Percentiles rank a stretch among this genome's conserved stretches.
phyloP scores from a whole-genome alignment of 768 basidiomycete species.

The Boletus tomentosulus region DNA sequence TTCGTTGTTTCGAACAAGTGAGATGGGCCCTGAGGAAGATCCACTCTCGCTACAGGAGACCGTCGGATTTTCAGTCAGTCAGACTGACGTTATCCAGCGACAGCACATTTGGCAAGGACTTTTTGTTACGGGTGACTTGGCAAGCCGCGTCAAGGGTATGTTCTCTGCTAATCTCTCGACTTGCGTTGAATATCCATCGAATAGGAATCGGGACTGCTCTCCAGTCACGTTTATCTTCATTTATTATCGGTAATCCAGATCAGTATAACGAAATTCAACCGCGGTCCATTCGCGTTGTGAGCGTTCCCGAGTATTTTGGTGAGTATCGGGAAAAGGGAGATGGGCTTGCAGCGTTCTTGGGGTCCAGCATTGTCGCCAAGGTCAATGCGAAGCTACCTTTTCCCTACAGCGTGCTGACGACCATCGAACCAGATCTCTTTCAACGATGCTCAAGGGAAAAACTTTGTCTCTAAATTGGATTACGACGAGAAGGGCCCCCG shows the following conservation, averaged over 20 bases:
- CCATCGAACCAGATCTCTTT: constrained; percentile 57
- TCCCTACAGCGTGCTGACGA: constrained; percentile 1
- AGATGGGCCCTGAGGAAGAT: constrained; percentile 16
- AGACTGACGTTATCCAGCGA: constrained; percentile 61
- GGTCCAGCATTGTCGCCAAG: constrained; percentile 82
- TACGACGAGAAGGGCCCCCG: constrained; percentile 71
- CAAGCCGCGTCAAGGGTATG: constrained; percentile 66
- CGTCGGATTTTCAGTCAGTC: constrained; percentile 57
- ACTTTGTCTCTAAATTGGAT: constrained; percentile 76
- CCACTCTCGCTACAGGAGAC: constrained; percentile 58
- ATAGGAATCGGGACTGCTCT: constrained; percentile 64
- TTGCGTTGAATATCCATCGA: neutral
- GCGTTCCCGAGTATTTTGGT: constrained; percentile 85
- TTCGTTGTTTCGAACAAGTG: constrained; percentile 29
- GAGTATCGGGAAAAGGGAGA: constrained; percentile 87
- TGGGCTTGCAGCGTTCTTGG: constrained; percentile 75
- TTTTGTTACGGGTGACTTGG: constrained; percentile 76
- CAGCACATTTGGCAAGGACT: constrained; percentile 75
- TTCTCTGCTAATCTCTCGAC: neutral
- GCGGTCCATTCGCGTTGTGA: constrained; percentile 55
- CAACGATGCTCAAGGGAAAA: constrained; percentile 60
- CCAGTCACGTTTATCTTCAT: constrained; percentile 66
- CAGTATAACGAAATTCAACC: constrained; percentile 70
- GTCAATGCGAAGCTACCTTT: constrained; percentile 33
- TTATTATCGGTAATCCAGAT: constrained; percentile 56